Evolutionary conservation across 768 basidiomycete genomes (phyloP), one percentile per base, ranked within the genome.

Genomic region (Suillus alpinus): DNA sequence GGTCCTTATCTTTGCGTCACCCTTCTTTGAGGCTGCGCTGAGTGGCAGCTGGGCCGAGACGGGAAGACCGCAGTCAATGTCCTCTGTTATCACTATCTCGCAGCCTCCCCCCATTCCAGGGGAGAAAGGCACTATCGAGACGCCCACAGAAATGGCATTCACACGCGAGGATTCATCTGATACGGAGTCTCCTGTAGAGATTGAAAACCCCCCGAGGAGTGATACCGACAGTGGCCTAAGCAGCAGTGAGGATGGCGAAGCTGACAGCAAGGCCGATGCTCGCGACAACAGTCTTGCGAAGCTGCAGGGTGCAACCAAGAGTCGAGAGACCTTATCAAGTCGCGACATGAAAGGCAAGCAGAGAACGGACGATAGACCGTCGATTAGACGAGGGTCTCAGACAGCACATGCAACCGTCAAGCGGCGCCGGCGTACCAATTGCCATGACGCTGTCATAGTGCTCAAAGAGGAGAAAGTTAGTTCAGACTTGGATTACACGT

Each of bases 31-130:
- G 73, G 92, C 92, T 18, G 88, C 93, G 9, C 78, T 96, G 51
- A 92, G 92, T 66, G 94, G 94, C 8, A 85, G 91, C 68, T 96
- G 94, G 94, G 90, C 91, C 13, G 94, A 96, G 76, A 95, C 89
- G 6, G 89, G 87, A 37, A 82, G 90, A 41, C 90, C 88, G 20
- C 83, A 79, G 26, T 92, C 89, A 59, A 85, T 89, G 80, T 91
- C 88, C 29, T 92, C 91, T 53, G 80, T 92, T 36, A 89, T 93
- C 69, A 93, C 92, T 23, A 90, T 94, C 57, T 89, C 91, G 3
- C 89, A 92, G 66, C 86, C 88, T 0, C 86, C 87, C 3, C 73
- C 80, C 16, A 73, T 84, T 44, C 87, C 85, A 13, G 85, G 84
- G 10, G 76, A 80, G 61, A 80, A 77, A 62, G 67, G 71, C 37